phyloP scores from a whole-genome alignment of 2,329 filamentous ascomycete genomes.

The Alternaria burnsii region DNA sequence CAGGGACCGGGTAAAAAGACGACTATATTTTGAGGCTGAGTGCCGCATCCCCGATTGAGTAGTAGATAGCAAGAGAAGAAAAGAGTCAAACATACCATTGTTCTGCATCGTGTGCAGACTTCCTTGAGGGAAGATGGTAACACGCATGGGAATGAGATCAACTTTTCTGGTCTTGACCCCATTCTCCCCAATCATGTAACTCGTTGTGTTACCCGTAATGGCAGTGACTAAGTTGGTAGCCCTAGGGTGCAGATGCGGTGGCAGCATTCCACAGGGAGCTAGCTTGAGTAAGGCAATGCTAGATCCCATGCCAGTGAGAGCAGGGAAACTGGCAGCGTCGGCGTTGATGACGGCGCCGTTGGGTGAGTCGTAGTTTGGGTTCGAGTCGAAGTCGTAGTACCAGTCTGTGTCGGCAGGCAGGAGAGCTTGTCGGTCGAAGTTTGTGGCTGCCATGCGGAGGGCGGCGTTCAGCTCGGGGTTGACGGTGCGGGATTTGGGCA shows the following conservation, averaged over 20 bases:
- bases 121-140: conserved; percentile 61
- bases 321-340: conserved; percentile 62
- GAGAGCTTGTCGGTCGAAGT: conserved; percentile 55
- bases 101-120: conserved; percentile 62
- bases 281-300: conserved; percentile 58
- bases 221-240: conserved; percentile 61
- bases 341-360: conserved; percentile 61
- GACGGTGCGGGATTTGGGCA: conserved; percentile 52
- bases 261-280: conserved; percentile 62
- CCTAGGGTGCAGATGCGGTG: conserved; percentile 61
- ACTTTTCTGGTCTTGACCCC: conserved; percentile 55
- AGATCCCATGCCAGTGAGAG: conserved; percentile 58
- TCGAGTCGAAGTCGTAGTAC: conserved; percentile 60
- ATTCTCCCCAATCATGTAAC: conserved; percentile 63
- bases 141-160: conserved; percentile 55
- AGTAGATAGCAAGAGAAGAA: neutral
- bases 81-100: conserved; percentile 49
- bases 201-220: conserved; percentile 59
- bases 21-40: neutral
- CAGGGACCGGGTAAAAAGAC: neutral
- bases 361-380: conserved; percentile 56
- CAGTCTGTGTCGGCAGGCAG: conserved; percentile 56
- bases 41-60: neutral
- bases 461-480: conserved; percentile 52
- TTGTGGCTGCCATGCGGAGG: conserved; percentile 53